These are phyloP conservation scores for Metarhizium album DNA, from an alignment of 2,329 filamentous ascomycete genomes.

Conservation along the genomic window DNA sequence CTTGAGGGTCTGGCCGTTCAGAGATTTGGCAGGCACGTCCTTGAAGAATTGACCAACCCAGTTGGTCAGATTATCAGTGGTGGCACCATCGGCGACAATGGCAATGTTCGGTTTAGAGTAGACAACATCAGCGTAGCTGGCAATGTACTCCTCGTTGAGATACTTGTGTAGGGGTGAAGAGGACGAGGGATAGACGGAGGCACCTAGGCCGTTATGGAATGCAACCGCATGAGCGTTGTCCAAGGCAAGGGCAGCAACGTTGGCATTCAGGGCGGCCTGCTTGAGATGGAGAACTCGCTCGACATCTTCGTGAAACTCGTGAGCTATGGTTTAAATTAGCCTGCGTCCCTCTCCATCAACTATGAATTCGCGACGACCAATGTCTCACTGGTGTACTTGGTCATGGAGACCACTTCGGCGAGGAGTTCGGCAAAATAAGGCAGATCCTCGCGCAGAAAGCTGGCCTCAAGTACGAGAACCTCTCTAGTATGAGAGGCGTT, in stretches of 20 bases:
- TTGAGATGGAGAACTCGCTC: slow-evolving; percentile 64
- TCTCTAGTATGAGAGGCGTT: slow-evolving; percentile 83
- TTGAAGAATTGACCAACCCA: slow-evolving; percentile 94
- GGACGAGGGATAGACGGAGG: slow-evolving; percentile 61
- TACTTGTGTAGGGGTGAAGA: slow-evolving; percentile 68
- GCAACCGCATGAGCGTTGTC: slow-evolving; percentile 79
- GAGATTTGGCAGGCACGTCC: slow-evolving; percentile 45
- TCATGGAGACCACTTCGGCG: slow-evolving; percentile 79
- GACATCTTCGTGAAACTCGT: slow-evolving; percentile 87
- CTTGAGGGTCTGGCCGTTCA: slow-evolving; percentile 42
- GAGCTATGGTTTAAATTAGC: slow-evolving; percentile 40
- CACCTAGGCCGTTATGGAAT: slow-evolving; percentile 88
- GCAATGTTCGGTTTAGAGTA: slow-evolving; percentile 89
- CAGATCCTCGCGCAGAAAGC: slow-evolving; percentile 89
- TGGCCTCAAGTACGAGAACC: slow-evolving; percentile 83
- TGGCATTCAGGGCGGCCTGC: slow-evolving; percentile 60
- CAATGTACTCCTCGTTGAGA: slow-evolving; percentile 63
- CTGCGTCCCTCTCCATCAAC: background rate
- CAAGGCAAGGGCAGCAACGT: slow-evolving; percentile 58
- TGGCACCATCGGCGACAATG: slow-evolving; percentile 80
- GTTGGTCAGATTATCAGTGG: slow-evolving; percentile 64
- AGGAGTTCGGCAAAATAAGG: slow-evolving; percentile 96
- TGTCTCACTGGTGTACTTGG: slow-evolving; percentile 66
- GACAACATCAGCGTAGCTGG: slow-evolving; percentile 64
- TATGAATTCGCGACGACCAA: slow-evolving; percentile 8